Percentiles rank a stretch among this genome's conserved stretches.
Conservation (phyloP, 805 yeast genomes). For the Ogataea sp. region DNA sequence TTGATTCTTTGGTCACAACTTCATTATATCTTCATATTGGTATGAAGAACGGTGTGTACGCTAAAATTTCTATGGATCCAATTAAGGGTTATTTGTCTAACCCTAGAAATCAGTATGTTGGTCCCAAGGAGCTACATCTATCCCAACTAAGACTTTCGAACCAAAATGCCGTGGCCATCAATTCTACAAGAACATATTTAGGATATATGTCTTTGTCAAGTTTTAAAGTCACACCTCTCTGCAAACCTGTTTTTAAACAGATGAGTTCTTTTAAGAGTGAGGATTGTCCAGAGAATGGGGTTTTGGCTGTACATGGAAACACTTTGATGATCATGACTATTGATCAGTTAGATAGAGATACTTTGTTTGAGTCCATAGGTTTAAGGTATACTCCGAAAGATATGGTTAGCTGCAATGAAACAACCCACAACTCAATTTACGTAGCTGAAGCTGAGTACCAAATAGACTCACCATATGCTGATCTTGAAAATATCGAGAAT, state of each 20-base stretch:
- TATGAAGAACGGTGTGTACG: slow-evolving; percentile 75
- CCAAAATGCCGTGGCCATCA: slow-evolving; percentile 34
- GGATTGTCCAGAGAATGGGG: slow-evolving; percentile 50
- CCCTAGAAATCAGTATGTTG: slow-evolving; percentile 64
- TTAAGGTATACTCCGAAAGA: slow-evolving; percentile 45
- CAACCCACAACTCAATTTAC: slow-evolving; percentile 23
- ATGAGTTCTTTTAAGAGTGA: slow-evolving; percentile 55
- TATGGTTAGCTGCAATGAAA: slow-evolving; percentile 22
- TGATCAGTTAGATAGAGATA: slow-evolving; percentile 29
- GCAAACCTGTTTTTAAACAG: slow-evolving; percentile 31
- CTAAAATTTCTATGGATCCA: slow-evolving; percentile 48
- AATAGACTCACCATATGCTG: slow-evolving; percentile 23
- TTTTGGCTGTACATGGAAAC: slow-evolving; percentile 51
- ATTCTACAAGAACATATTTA: slow-evolving; percentile 50
- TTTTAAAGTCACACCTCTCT: slow-evolving; percentile 40
- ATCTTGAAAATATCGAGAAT: slow-evolving; percentile 5
- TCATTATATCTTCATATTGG: slow-evolving; percentile 60
- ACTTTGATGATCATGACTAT: slow-evolving; percentile 48
- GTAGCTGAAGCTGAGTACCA: slow-evolving; percentile 39
- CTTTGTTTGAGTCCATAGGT: slow-evolving; percentile 29
- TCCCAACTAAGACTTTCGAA: slow-evolving; percentile 25
- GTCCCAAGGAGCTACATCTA: slow-evolving; percentile 54
- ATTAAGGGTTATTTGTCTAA: slow-evolving; percentile 55
- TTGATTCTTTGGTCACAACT: slow-evolving; percentile 4
- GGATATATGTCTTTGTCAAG: slow-evolving; percentile 30